These are phyloP conservation scores for Podospora tetraspora DNA, from an alignment of 495 filamentous ascomycete genomes.

Conservation along the genomic window DNA sequence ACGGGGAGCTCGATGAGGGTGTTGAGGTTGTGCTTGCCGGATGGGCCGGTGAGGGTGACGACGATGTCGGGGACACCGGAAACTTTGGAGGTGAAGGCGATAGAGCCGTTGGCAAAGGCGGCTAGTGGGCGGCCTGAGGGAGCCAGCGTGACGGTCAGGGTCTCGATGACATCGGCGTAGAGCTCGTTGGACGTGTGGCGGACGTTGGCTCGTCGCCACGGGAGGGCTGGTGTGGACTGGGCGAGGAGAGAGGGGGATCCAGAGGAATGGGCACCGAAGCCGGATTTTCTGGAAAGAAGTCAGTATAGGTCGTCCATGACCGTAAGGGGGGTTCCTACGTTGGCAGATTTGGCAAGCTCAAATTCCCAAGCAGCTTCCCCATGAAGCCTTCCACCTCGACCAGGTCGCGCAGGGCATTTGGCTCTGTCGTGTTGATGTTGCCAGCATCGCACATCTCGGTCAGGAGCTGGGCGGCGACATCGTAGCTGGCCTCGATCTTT, in stretches of 20 bases:
- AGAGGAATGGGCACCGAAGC: slow-evolving; percentile 17
- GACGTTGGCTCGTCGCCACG: slow-evolving; percentile 89
- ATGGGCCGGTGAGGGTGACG: slow-evolving; percentile 70
- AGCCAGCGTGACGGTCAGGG: slow-evolving; percentile 76
- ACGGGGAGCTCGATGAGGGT: slow-evolving; percentile 80
- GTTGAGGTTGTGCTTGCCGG: slow-evolving; percentile 66
- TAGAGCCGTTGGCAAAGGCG: slow-evolving; percentile 84
- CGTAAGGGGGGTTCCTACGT: slow-evolving; percentile 41
- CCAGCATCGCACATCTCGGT: slow-evolving; percentile 97
- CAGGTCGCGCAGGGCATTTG: slow-evolving; percentile 84
- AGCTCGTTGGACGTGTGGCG: slow-evolving; percentile 95
- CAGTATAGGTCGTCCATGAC: neutral
- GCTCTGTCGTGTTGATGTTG: slow-evolving; percentile 82
- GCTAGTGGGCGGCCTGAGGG: slow-evolving; percentile 83
- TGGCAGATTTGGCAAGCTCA: slow-evolving; percentile 74
- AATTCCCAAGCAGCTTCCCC: slow-evolving; percentile 83
- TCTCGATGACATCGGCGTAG: slow-evolving; percentile 94
- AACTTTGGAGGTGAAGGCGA: slow-evolving; percentile 91
- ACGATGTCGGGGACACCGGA: slow-evolving; percentile 89
- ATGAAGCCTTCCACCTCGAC: slow-evolving; percentile 87
- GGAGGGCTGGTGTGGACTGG: slow-evolving; percentile 47
- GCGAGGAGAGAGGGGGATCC: slow-evolving; percentile 32
- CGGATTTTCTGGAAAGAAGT: slow-evolving; percentile 12
- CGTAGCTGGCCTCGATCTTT: slow-evolving; percentile 84
- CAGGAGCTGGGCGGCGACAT: slow-evolving; percentile 89